phyloP scores from a whole-genome alignment of 176 grass and related monocot genomes.

The Panicum miliaceum region DNA sequence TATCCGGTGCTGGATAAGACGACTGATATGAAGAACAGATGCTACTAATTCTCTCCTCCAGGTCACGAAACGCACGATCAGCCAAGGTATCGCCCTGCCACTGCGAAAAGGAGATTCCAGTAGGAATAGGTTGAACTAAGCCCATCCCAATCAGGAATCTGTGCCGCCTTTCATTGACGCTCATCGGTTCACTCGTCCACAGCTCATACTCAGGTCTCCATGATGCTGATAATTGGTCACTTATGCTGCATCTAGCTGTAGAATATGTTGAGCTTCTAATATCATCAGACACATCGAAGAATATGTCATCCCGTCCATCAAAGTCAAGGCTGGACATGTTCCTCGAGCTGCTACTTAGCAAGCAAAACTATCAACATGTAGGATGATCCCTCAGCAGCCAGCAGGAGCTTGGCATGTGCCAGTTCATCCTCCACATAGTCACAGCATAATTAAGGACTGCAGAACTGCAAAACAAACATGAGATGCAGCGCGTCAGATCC shows the following conservation, averaged over 20 bases:
- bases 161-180: conserved; percentile 61
- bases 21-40: conserved; percentile 15
- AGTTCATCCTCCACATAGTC: conserved; percentile 13
- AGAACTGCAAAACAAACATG: not conserved
- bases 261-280: conserved; percentile 33
- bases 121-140: conserved; percentile 44
- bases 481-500: not conserved
- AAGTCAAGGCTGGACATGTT: conserved; percentile 48
- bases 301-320: conserved; percentile 48
- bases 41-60: conserved; percentile 44
- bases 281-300: conserved; percentile 64
- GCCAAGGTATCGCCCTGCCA: conserved; percentile 8
- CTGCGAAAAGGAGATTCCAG: conserved; percentile 9
- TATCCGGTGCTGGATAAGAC: conserved; percentile 24
- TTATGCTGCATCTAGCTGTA: conserved; percentile 35
- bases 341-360: conserved; percentile 4
- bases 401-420: not conserved
- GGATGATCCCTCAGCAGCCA: not conserved
- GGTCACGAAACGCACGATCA: conserved; percentile 18
- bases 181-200: conserved; percentile 51
- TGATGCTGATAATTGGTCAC: conserved; percentile 21
- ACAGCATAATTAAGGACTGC: not conserved
- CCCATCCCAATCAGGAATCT: conserved; percentile 63
- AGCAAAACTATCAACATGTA: not conserved
- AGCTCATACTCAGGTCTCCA: conserved; percentile 43